phyloP scores from a whole-genome alignment of 177 flowering plant genomes.

The Vitis hybrid region DNA sequence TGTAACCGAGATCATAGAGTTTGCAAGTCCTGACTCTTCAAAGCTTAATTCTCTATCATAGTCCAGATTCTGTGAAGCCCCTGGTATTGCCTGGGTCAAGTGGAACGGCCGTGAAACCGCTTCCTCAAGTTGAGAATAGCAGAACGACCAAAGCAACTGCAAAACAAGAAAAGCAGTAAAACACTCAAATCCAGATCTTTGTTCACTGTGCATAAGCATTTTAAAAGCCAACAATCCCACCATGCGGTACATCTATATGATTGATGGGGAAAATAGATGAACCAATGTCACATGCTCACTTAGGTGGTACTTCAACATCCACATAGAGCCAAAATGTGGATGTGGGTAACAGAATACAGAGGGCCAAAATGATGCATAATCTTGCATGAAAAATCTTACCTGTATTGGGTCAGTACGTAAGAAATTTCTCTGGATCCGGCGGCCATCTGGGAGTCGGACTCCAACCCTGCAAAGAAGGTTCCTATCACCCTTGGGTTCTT shows the following conservation, averaged over 20 bases:
- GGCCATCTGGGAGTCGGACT: slow-evolving; percentile 92
- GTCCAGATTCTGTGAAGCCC: slow-evolving; percentile 71
- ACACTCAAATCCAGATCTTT: too few species aligned
- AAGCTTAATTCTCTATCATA: slow-evolving; percentile 55
- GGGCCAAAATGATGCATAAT: background rate
- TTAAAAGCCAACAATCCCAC: too few species aligned
- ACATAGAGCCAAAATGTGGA: background rate
- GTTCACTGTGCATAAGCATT: too few species aligned
- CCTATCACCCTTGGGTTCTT: slow-evolving; percentile 84
- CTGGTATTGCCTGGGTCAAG: slow-evolving; percentile 84
- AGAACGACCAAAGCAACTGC: slow-evolving; percentile 97
- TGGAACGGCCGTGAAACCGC: slow-evolving; percentile 52
- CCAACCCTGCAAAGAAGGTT: slow-evolving; percentile 85
- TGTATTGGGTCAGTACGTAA: slow-evolving; percentile 75
- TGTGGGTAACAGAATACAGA: background rate
- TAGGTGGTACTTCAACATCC: too few species aligned
- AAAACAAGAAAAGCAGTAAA: slow-evolving; percentile 9
- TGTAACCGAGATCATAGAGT: slow-evolving; percentile 81
- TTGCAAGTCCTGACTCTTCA: slow-evolving; percentile 77
- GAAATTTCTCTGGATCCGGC: slow-evolving; percentile 83
- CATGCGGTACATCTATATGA: too few species aligned
- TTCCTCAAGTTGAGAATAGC: slow-evolving; percentile 61
- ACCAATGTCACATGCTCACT: too few species aligned
- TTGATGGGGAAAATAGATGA: too few species aligned
- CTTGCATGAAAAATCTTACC: slow-evolving; percentile 32